Percentiles rank a stretch among this genome's conserved stretches.
phyloP scores from a whole-genome alignment of 2,329 filamentous ascomycete species.

The Dactylellina parvicollis region DNA sequence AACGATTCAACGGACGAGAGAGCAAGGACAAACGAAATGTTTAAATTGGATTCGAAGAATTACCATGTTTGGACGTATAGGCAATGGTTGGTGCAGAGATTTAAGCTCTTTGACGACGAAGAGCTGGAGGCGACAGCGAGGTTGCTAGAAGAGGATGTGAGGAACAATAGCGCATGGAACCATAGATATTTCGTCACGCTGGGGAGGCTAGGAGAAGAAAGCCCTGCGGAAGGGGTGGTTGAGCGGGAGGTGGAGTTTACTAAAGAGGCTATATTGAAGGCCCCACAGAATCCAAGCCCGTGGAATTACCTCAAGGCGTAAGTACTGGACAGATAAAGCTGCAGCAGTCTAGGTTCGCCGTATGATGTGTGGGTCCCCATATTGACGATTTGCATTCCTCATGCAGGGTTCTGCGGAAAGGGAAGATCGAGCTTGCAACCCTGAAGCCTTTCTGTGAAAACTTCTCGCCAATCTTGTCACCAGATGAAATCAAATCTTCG shows the following conservation, averaged over 20 bases:
- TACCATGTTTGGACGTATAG: conserved; percentile 98
- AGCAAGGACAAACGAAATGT: conserved; percentile 80
- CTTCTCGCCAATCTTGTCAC: conserved; percentile 56
- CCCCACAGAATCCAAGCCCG: conserved; percentile 91
- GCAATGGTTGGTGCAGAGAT: conserved; percentile 74
- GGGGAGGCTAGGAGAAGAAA: conserved; percentile 30
- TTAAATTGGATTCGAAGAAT: conserved; percentile 89
- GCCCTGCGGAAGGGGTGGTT: conserved; percentile 71
- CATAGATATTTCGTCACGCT: conserved; percentile 96
- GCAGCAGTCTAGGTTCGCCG: conserved; percentile 59
- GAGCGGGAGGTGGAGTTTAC: conserved; percentile 80
- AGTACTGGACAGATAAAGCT: conserved; percentile 28
- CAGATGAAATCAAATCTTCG: conserved; percentile 61
- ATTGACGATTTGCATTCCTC: conserved; percentile 64
- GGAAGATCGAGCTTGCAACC: conserved; percentile 19
- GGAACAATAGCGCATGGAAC: conserved; percentile 98
- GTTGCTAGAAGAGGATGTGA: conserved; percentile 80
- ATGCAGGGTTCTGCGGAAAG: conserved; percentile 60
- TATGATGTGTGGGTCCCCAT: conserved; percentile 64
- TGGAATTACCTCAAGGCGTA: conserved; percentile 86
- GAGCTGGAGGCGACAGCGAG: conserved; percentile 77
- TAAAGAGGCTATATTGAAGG: conserved; percentile 76
- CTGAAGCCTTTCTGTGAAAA: conserved; percentile 55
- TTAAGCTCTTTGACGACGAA: conserved; percentile 68
- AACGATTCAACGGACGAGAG: conserved; percentile 73